Conservation (phyloP, 1,139 yeast species). For the Suhomyces chickasaworum region DNA sequence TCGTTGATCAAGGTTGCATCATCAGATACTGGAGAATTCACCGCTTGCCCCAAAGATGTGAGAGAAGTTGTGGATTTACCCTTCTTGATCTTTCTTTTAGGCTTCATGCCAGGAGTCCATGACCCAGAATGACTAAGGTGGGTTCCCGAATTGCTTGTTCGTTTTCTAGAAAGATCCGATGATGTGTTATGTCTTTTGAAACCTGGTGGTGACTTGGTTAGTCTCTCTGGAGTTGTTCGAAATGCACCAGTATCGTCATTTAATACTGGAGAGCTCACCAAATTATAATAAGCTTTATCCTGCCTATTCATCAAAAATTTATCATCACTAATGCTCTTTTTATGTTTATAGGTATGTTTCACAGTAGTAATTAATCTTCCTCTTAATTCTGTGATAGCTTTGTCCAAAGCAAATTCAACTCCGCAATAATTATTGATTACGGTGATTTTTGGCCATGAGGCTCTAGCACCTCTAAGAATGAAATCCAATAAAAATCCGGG, state of each 20-base stretch:
- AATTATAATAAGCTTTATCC: conserved; percentile 15
- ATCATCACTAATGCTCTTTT: conserved; percentile 10
- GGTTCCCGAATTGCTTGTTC: conserved; percentile 7
- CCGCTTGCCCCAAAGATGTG: conserved; percentile 18
- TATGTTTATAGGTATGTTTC: conserved; percentile 23
- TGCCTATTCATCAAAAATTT: not conserved
- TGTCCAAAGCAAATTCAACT: conserved; percentile 83
- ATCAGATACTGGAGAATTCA: conserved; percentile 7
- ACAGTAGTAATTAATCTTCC: conserved; percentile 59
- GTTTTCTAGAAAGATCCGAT: conserved; percentile 6
- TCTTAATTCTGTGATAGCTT: conserved; percentile 66
- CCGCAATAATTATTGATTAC: conserved; percentile 86
- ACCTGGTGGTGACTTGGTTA: conserved; percentile 2
- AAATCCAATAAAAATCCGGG: conserved; percentile 72
- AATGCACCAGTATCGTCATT: conserved; percentile 12
- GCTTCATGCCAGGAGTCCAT: conserved; percentile 3
- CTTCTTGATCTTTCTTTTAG: conserved; percentile 16
- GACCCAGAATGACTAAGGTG: conserved; percentile 5
- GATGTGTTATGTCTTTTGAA: conserved; percentile 19
- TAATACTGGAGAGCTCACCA: conserved; percentile 32
- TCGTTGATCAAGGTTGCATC: conserved; percentile 19
- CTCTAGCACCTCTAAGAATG: conserved; percentile 79
- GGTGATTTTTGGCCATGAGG: conserved; percentile 91
- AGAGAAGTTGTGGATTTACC: conserved; percentile 38
- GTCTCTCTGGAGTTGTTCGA: conserved; percentile 8